These are phyloP conservation scores for Articulospora tetracladia DNA, from an alignment of 495 filamentous ascomycete genomes.

Conservation along the genomic window DNA sequence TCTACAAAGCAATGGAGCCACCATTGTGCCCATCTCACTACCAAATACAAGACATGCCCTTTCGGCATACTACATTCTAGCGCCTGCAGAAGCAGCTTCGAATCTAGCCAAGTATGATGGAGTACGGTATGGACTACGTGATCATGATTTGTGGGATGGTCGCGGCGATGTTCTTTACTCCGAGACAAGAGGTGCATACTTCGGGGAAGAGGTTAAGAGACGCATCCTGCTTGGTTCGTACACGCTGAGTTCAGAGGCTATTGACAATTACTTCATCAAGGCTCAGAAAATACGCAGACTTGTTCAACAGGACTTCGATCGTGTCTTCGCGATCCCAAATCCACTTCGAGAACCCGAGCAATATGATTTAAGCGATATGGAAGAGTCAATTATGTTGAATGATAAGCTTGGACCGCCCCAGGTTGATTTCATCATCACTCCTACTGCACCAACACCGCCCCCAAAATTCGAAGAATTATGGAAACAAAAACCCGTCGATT, in stretches of 20 bases:
- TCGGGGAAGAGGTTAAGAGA: slow-evolving; percentile 81
- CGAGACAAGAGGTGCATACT: slow-evolving; percentile 62
- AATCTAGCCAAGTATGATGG: slow-evolving; percentile 99
- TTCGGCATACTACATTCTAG: slow-evolving; percentile 91
- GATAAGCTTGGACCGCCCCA: slow-evolving; percentile 42
- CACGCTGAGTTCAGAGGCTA: slow-evolving; percentile 82
- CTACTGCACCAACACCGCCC: slow-evolving; percentile 76
- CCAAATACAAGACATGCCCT: slow-evolving; percentile 82
- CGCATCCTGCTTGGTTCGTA: slow-evolving; percentile 89
- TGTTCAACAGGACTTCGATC: slow-evolving; percentile 80
- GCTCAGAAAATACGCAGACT: slow-evolving; percentile 84
- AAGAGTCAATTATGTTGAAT: slow-evolving; percentile 35
- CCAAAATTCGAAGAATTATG: slow-evolving; percentile 46
- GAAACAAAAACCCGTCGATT: slow-evolving; percentile 24
- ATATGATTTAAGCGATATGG: slow-evolving; percentile 41
- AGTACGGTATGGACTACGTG: slow-evolving; percentile 71
- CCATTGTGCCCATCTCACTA: slow-evolving; percentile 71
- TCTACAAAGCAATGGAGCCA: slow-evolving; percentile 61
- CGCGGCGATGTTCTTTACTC: slow-evolving; percentile 62
- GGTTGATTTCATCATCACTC: slow-evolving; percentile 86
- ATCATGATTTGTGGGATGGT: slow-evolving; percentile 8
- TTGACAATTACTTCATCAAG: slow-evolving; percentile 95
- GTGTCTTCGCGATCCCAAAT: slow-evolving; percentile 65
- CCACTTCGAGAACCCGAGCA: slow-evolving; percentile 46
- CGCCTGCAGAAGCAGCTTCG: slow-evolving; percentile 91